A percentile compares a stretch with the other conserved stretches of the same genome.
These are phyloP conservation scores for Telopea speciosissima DNA, from an alignment of 177 flowering plant species.

Conservation along the genomic window DNA sequence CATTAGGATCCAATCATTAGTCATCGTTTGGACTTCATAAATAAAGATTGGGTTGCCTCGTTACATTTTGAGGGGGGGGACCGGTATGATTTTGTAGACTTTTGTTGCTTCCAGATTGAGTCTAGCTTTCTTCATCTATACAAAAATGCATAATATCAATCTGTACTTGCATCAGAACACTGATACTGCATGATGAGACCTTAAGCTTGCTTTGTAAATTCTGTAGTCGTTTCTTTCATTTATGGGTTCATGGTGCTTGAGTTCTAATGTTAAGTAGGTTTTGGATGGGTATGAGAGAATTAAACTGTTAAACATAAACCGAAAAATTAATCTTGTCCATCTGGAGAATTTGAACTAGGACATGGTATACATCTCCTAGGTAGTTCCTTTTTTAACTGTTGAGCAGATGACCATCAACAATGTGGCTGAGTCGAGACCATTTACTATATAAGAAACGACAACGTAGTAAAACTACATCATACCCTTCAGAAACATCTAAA, in stretches of 20 bases:
- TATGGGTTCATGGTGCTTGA: not conserved
- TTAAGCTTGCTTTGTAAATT: not conserved
- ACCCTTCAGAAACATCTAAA: not conserved
- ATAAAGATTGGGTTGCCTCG: constrained; percentile 7
- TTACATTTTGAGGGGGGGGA: not conserved
- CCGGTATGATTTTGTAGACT: constrained; percentile 6
- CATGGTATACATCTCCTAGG: too few relatives aligned
- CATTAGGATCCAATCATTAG: constrained; percentile 5
- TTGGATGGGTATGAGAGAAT: not conserved
- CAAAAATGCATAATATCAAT: constrained; percentile 2
- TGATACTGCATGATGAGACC: not conserved
- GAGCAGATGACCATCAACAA: not conserved
- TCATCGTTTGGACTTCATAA: constrained; percentile 8
- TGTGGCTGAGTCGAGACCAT: not conserved
- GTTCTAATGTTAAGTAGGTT: not conserved
- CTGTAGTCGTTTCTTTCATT: not conserved
- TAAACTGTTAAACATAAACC: not conserved
- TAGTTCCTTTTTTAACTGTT: not conserved
- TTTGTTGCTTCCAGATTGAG: not conserved
- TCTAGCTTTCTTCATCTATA: constrained; percentile 4
- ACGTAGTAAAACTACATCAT: not conserved
- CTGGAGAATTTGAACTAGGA: not conserved
- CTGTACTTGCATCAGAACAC: not conserved
- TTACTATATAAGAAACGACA: too few relatives aligned
- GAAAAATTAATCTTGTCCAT: not conserved